Conservation (phyloP, 768 basidiomycete species). For the Tephrocybe sp. region DNA sequence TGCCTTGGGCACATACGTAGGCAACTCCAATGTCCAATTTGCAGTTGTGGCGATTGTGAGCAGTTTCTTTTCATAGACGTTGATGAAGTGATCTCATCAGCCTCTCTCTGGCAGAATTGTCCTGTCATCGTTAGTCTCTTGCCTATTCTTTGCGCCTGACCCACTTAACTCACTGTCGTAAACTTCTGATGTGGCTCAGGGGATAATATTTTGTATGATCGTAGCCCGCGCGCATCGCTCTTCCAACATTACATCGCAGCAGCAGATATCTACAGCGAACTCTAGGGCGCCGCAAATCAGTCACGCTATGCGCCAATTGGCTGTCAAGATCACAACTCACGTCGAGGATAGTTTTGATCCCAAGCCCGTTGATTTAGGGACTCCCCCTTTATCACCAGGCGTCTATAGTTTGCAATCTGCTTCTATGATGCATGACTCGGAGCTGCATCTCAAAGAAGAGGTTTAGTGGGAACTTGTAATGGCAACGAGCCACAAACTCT, state of each 20-base stretch:
- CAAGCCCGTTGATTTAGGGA: slow-evolving; percentile 13
- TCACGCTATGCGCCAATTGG: slow-evolving; percentile 15
- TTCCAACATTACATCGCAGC: slow-evolving; percentile 2
- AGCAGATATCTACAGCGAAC: slow-evolving; percentile 6
- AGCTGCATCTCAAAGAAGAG: not conserved
- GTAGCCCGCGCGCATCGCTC: slow-evolving; percentile 21
- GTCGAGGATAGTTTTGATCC: slow-evolving; percentile 9
- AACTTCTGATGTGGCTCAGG: slow-evolving; percentile 13
- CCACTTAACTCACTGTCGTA: not conserved
- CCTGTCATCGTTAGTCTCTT: slow-evolving; percentile 19
- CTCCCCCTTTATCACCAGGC: slow-evolving; percentile 14
- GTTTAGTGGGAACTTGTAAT: not conserved
- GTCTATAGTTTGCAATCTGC: slow-evolving; percentile 8
- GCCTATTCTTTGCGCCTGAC: not conserved
- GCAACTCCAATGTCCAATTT: slow-evolving; percentile 17
- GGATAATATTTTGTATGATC: slow-evolving; percentile 25
- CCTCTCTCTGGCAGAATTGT: slow-evolving; percentile 12
- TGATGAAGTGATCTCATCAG: slow-evolving; percentile 11
- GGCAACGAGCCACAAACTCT: not conserved
- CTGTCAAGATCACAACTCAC: slow-evolving; percentile 21
- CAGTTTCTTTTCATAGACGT: not conserved
- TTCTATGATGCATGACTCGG: not conserved
- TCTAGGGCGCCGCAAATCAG: slow-evolving; percentile 13
- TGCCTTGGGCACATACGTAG: slow-evolving; percentile 16
- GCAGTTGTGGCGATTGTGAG: slow-evolving; percentile 19